A percentile compares a stretch with the other conserved stretches of the same genome.
Evolutionary conservation across 306 rosid genomes (phyloP).

Genomic region (Glycine tomentella): DNA sequence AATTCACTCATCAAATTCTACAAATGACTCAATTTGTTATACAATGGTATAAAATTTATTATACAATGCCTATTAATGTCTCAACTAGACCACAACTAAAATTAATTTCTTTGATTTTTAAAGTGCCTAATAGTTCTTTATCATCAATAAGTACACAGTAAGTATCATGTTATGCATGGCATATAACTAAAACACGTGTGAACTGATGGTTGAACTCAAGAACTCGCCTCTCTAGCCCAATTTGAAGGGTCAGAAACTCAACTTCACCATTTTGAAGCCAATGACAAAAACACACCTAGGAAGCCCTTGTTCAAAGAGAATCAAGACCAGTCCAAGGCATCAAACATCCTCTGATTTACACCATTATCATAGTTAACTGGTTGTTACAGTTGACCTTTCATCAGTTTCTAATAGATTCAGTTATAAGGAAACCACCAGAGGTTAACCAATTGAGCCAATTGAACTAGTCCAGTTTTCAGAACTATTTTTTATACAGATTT

Average conservation of each 20-base stretch:
- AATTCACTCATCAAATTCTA: constrained; percentile 15
- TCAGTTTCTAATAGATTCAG: no score
- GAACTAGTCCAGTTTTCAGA: no score
- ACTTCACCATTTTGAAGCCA: not conserved
- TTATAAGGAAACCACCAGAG: no score
- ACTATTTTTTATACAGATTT: no score
- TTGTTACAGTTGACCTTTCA: not conserved
- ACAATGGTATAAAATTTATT: constrained; percentile 4
- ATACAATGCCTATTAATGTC: not conserved
- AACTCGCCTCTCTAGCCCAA: no score
- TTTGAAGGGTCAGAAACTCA: constrained; percentile 7
- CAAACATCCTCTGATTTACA: not conserved
- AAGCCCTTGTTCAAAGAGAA: constrained; percentile 17
- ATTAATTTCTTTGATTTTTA: no score
- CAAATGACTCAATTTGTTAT: constrained; percentile 4
- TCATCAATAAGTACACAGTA: not conserved
- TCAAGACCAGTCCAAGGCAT: not conserved
- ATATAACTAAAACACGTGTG: not conserved
- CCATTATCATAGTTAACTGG: not conserved
- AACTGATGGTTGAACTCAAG: no score
- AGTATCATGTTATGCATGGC: not conserved
- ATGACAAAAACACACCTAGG: not conserved
- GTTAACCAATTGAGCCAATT: no score
- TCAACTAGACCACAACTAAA: no score
- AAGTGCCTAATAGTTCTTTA: no score